Base-by-base conservation (phyloP, 2,329 filamentous ascomycete genomes). In the Diatrype stigma region DNA sequence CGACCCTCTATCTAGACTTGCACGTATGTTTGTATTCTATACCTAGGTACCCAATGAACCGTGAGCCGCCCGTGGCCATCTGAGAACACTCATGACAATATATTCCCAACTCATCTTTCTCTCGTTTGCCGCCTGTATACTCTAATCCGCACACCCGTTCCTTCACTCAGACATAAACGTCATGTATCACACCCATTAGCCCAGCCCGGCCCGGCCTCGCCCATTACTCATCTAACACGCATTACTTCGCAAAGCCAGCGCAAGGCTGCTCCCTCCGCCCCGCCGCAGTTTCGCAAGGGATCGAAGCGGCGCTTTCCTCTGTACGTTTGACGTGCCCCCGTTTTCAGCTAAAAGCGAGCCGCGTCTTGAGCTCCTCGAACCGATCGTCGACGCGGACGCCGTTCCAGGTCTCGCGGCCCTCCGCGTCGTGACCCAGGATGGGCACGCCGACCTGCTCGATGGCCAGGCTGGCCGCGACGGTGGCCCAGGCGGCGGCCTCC, bases 381-480 rank as follows among this genome's bases (percentile, higher is more conserved):
- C 84, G 73, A 19, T 79, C 72, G 5, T 75, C 66, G 4, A 85
- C 79, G 22, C 63, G 64, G 6, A 76, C 73, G 2, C 78, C 80
- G 62, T 87, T 87, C 84, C 84, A 87, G 17, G 72, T 78, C 67
- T 87, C 84, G 21, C 61, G 58, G 6, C 74, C 77, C 8, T 67
- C 70, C 47, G 76, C 69, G 45, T 63, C 61, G 42, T 55, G 48
- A 2, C 66, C 72, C 12, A 91, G 63, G 1, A 67, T 67, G 0
- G 93, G 93, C 67, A 95, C 82, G 0, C 94, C 93, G 48, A 96
- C 85, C 68, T 99, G 94, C 70, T 99, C 92, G 61, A 99, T 96
- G 16, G 90, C 90, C 68, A 96, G 94, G 63, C 91, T 92, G 7
- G 94, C 93, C 2, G 90, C 87, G 6, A 97, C 79, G 44, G 82